Evolutionary conservation across 78 protist species (phyloP), one percentile per base, ranked within the genome.

Genomic region (Dictyostelium citrinum): DNA sequence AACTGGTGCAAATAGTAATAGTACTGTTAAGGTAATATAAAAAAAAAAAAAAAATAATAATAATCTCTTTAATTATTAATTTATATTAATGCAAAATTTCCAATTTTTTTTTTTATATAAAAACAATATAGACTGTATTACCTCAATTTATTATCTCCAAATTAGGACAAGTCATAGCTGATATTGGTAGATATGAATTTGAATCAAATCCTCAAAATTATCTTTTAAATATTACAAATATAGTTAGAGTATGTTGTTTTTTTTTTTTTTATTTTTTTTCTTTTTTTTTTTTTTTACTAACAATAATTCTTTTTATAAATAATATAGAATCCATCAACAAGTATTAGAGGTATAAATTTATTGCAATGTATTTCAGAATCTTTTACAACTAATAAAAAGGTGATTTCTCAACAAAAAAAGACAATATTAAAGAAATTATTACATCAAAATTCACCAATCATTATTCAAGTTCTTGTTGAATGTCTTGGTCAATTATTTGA

Each of bases 161-260:
- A 45, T 17, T 86, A 17, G 92, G 84, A 45, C 92, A 86, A 61
- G 79, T 86, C 12, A 39, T 86, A 37, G 83, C 92, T 37, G 92
- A 86, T 64, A 86, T 86, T 39, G 92, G 84, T 16, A 51, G 92
- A 86, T 27, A 45, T 76, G 92, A 86, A 16, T 76, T 86, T 77
- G 27, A 39, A 45, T 20, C 5, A 33, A 83, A 72, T 35, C 84
- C 68, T 35, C 49, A 35, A 35, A 22, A 7, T 35, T 86, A 86
- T 64, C 61, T 86, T 20, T 45, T 41, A 39, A 41, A 76, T 45
- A 77, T 86, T 17, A 55, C 78, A 17, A 61, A 14, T 43, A 43
- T 86, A 41, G 81, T 86, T 17, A 86, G 78, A 31, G 92, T 86
- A 55, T 24, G 84, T 86, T 0, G 14, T 17, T 75, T 17, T 20